A percentile compares a stretch with the other conserved stretches of the same genome.
These are phyloP conservation scores for Phytopythium oedochilum DNA, from an alignment of 352 stramenopile species.

Conservation along the genomic window DNA sequence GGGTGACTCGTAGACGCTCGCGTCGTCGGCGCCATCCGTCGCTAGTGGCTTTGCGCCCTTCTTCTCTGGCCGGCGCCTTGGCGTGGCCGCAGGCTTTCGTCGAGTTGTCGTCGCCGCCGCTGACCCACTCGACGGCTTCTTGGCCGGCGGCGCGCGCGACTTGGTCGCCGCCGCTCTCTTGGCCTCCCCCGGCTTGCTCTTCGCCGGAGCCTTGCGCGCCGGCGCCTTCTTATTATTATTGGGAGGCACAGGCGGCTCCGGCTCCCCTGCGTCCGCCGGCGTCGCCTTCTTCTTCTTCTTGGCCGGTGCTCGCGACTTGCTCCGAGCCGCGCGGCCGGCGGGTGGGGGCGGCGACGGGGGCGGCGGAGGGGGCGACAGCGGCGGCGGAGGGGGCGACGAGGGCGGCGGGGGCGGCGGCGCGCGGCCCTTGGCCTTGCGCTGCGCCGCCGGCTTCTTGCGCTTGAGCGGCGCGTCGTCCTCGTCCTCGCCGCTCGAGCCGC, in stretches of 20 bases:
- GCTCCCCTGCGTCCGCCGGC: neutral
- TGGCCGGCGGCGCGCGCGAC: constrained; percentile 7
- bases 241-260: neutral
- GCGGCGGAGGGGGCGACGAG: constrained; percentile 12
- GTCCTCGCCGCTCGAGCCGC: constrained; percentile 41
- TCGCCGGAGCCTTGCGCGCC: constrained; percentile 6
- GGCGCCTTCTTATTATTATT: neutral
- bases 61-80: constrained; percentile 1
- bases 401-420: constrained; percentile 31
- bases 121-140: constrained; percentile 11
- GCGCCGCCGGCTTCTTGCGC: neutral
- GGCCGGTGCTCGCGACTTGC: neutral
- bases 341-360: constrained; percentile 13
- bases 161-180: constrained; percentile 13
- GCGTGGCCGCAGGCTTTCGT: neutral
- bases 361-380: constrained; percentile 26
- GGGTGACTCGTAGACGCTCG: neutral
- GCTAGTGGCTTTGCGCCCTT: neutral
- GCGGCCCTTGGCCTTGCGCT: constrained; percentile 7
- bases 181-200: constrained; percentile 15
- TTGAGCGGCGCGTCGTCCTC: constrained; percentile 16
- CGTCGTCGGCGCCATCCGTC: constrained; percentile 6
- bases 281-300: neutral
- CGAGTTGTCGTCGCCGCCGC: constrained; percentile 7
- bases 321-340: neutral